A percentile compares a stretch with the other conserved stretches of the same genome.
phyloP scores from a whole-genome alignment of 352 stramenopile species.

The Pythium dissimile region DNA sequence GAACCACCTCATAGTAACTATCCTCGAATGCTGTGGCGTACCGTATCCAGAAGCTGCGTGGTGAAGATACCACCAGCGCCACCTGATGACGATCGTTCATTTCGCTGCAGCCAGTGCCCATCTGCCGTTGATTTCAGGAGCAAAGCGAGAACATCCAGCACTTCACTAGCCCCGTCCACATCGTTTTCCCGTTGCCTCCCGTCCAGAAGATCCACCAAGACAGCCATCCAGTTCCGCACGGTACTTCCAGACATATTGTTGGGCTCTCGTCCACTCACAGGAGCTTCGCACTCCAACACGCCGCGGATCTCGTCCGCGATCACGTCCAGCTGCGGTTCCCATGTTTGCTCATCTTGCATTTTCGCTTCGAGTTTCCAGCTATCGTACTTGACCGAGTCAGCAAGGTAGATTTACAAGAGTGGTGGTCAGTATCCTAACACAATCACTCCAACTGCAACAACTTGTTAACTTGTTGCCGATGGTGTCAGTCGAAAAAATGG shows the following conservation, averaged over 20 bases:
- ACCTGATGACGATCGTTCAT: not conserved
- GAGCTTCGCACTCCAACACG: not conserved
- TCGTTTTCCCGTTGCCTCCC: not conserved
- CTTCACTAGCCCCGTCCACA: constrained; percentile 4
- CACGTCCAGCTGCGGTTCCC: constrained; percentile 5
- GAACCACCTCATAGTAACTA: too few species aligned
- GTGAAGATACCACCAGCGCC: not conserved
- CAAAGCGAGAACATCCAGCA: constrained; percentile 8
- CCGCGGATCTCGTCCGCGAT: constrained; percentile 4
- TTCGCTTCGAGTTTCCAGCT: constrained; percentile 9
- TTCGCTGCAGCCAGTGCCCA: not conserved
- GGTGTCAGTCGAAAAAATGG: not conserved
- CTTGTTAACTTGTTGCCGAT: constrained; percentile 16
- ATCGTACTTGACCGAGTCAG: too few species aligned
- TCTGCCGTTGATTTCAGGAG: constrained; percentile 6
- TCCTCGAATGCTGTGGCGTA: too few species aligned
- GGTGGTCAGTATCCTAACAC: constrained; percentile 5
- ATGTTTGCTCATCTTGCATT: not conserved
- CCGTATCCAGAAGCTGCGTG: not conserved
- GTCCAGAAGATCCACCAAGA: not conserved
- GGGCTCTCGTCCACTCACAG: not conserved
- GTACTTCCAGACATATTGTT: not conserved
- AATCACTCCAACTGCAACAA: constrained; percentile 23
- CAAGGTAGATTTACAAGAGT: too few species aligned
- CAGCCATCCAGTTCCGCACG: not conserved